Evolutionary conservation across 805 yeast species (phyloP).

Genomic region (Candida sakaeoensis): DNA sequence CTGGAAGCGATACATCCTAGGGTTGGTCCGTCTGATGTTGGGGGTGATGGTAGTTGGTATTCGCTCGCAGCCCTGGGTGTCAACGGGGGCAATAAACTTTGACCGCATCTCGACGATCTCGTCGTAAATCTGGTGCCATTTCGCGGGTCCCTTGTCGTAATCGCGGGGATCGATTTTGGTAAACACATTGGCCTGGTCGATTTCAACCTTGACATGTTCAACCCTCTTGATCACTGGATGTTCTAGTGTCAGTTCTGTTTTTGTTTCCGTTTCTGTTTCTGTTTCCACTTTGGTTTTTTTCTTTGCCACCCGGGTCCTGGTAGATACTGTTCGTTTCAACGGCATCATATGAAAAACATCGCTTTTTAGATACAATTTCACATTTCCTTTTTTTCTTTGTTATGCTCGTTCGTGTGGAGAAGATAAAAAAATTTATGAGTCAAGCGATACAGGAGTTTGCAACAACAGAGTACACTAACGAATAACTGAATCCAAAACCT

Average conservation of each 20-base stretch:
- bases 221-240: not conserved
- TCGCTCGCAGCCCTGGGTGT: constrained; percentile 78
- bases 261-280: not conserved
- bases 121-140: constrained; percentile 56
- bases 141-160: constrained; percentile 25
- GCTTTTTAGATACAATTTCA: not conserved
- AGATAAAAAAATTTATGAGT: not conserved
- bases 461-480: not conserved
- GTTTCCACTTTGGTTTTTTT: constrained; percentile 1
- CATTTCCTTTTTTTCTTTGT: not conserved
- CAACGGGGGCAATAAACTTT: constrained; percentile 76
- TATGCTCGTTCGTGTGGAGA: constrained; percentile 4
- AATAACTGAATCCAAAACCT: not conserved
- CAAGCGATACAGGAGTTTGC: constrained; percentile 4
- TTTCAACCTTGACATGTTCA: constrained; percentile 10
- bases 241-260: not conserved
- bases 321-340: not conserved
- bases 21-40: constrained; percentile 25
- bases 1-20: constrained; percentile 59
- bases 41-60: constrained; percentile 45
- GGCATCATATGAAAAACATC: not conserved
- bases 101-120: constrained; percentile 65
- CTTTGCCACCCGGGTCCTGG: not conserved
- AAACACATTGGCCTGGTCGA: constrained; percentile 11
- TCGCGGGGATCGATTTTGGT: constrained; percentile 7